Evolutionary conservation across 495 filamentous ascomycete species (phyloP), one percentile per base, ranked within the genome.

Genomic region (Collariella sp.): DNA sequence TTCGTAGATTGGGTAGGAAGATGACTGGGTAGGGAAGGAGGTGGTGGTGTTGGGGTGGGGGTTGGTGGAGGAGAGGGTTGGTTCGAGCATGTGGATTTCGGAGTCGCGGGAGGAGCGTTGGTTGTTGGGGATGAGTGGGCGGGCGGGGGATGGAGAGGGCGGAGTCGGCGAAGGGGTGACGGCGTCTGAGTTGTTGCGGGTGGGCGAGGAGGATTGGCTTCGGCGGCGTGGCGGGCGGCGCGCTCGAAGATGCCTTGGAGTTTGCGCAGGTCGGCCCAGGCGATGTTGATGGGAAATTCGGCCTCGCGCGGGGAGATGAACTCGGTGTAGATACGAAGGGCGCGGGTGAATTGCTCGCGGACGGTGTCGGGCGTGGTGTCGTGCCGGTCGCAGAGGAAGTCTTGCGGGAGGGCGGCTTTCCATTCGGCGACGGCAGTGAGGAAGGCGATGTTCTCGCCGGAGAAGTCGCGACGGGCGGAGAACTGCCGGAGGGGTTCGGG

Each of bases 401-500:
- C 29, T 5, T 49, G 29, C 5, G 65, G 59, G 23, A 68, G 52
- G 18, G 53, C 46, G 41, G 48, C 46, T 58, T 78, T 81, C 79
- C 81, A 86, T 29, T 78, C 72, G 15, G 76, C 63, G 20, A 84
- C 72, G 52, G 72, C 66, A 24, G 72, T 80, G 1, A 85, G 74
- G 71, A 86, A 86, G 54, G 79, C 75, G 45, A 86, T 79, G 67
- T 85, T 86, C 63, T 85, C 83, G 29, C 79, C 82, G 16, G 81
- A 83, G 62, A 85, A 83, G 51, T 85, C 83, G 52, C 75, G 70
- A 7, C 75, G 71, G 7, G 83, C 80, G 5, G 82, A 79, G 66
- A 83, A 86, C 33, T 76, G 59, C 34, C 79, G 78, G 0, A 86
- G 73, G 2, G 76, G 74, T 5, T 70, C 67, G 3, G 79, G 74